Evolutionary conservation across 2,329 filamentous ascomycete species (phyloP).

Genomic region (Lasiodiplodia gonubiensis): DNA sequence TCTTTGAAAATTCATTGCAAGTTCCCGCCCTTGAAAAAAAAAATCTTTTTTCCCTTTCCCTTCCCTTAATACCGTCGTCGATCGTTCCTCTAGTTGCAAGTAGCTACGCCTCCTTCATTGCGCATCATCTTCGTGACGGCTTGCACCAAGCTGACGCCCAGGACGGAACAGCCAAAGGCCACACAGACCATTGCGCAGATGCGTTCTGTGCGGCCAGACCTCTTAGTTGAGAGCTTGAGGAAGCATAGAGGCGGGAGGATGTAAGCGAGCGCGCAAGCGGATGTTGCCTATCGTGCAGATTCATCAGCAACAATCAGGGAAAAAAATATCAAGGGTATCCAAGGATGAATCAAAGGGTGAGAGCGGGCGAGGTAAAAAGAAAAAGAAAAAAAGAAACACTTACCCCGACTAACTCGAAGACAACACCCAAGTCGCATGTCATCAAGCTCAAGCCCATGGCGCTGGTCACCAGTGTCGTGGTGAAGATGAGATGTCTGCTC

Average conservation of each 20-base stretch:
- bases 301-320: background rate
- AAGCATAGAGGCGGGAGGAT: conserved; percentile 95
- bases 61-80: background rate
- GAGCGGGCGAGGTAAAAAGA: too few species aligned
- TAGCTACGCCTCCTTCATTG: conserved; percentile 4
- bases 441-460: conserved; percentile 79
- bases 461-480: conserved; percentile 76
- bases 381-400: background rate
- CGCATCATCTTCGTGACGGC: conserved; percentile 68
- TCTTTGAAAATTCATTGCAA: background rate
- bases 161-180: conserved; percentile 77
- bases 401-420: conserved; percentile 92
- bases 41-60: background rate
- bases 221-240: conserved; percentile 83
- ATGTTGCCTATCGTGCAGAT: conserved; percentile 64
- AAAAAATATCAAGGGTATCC: background rate
- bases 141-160: conserved; percentile 79
- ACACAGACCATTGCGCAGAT: conserved; percentile 75
- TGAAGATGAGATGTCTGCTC: conserved; percentile 84
- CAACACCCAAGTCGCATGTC: conserved; percentile 90
- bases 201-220: conserved; percentile 37
- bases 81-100: conserved; percentile 13
- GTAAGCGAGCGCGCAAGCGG: conserved; percentile 91
- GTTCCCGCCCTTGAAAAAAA: background rate
- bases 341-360: background rate